Evolutionary conservation across 176 grass and related monocot genomes (phyloP).

Genomic region (Aegilops bicornis): DNA sequence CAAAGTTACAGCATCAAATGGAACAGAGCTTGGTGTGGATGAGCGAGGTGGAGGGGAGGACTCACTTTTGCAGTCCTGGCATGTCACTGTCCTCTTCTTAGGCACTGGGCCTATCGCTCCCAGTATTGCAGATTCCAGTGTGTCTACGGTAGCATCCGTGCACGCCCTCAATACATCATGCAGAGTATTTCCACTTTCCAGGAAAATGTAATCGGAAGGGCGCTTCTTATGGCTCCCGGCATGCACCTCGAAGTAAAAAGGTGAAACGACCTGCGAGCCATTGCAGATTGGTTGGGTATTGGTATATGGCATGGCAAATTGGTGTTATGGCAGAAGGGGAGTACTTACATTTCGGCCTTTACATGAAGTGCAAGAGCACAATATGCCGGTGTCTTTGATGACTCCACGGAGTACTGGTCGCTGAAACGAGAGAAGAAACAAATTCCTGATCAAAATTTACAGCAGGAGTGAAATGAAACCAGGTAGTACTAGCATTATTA

Average conservation of each 20-base stretch:
- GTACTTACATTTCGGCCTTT: slow-evolving; percentile 56
- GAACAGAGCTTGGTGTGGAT: background rate
- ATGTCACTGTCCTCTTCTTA: slow-evolving; percentile 41
- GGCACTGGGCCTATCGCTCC: slow-evolving; percentile 50
- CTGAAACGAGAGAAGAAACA: slow-evolving; percentile 55
- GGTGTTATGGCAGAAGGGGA: background rate
- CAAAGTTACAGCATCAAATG: background rate
- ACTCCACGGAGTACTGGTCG: slow-evolving; percentile 52
- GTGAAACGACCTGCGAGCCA: slow-evolving; percentile 55
- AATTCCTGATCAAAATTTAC: slow-evolving; percentile 35
- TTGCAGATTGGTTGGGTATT: background rate
- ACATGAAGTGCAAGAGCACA: slow-evolving; percentile 64
- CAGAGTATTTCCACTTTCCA: slow-evolving; percentile 67
- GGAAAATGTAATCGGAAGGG: slow-evolving; percentile 67
- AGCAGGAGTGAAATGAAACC: slow-evolving; percentile 3
- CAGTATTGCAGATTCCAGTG: slow-evolving; percentile 50
- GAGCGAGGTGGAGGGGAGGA: background rate
- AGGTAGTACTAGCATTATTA: background rate
- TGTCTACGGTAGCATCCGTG: slow-evolving; percentile 42
- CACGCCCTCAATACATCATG: slow-evolving; percentile 56
- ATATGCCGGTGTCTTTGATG: slow-evolving; percentile 49
- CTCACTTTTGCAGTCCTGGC: slow-evolving; percentile 55
- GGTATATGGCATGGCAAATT: background rate
- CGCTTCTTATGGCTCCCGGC: slow-evolving; percentile 77
- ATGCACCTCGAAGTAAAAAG: slow-evolving; percentile 75